Evolutionary conservation across 2,329 filamentous ascomycete species (phyloP), one percentile per base, ranked within the genome.

Genomic region (Aspergillus cejpii): DNA sequence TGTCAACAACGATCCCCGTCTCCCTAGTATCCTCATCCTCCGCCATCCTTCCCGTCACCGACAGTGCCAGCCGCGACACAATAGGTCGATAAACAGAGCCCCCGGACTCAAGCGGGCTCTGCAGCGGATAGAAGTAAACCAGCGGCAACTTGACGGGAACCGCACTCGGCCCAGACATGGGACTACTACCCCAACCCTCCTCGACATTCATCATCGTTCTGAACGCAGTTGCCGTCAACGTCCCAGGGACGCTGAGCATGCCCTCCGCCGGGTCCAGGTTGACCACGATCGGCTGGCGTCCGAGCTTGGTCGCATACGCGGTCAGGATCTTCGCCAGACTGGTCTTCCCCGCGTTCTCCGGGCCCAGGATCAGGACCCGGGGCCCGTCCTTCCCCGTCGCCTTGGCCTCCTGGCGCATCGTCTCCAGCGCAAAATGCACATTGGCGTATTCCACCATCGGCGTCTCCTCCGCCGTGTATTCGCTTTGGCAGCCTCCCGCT

Each of bases 91-190:
- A 97, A 34, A 91, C 69, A 26, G 74, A 77, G 0, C 78, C 74
- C 49, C 88, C 85, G 39, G 88, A 85, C 55, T 88, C 83, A 0
- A 70, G 52, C 15, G 87, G 79, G 50, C 75, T 81, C 41, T 79
- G 75, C 51, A 85, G 74, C 12, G 92, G 91, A 64, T 87, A 94
- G 66, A 89, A 87, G 63, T 95, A 94, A 21, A 91, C 88, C 43
- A 98, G 71, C 4, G 92, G 92, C 56, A 95, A 75, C 72, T 96
- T 97, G 41, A 95, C 87, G 0, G 91, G 90, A 14, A 94, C 82
- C 0, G 83, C 79, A 55, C 85, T 92, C 0, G 92, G 90, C 0
- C 91, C 92, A 53, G 86, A 94, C 57, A 90, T 94, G 0, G 91
- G 90, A 56, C 87, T 90, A 54, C 79, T 87, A 7, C 92, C 92